Conservation (phyloP, 805 yeast species). For the Lipomyces lipofer region DNA sequence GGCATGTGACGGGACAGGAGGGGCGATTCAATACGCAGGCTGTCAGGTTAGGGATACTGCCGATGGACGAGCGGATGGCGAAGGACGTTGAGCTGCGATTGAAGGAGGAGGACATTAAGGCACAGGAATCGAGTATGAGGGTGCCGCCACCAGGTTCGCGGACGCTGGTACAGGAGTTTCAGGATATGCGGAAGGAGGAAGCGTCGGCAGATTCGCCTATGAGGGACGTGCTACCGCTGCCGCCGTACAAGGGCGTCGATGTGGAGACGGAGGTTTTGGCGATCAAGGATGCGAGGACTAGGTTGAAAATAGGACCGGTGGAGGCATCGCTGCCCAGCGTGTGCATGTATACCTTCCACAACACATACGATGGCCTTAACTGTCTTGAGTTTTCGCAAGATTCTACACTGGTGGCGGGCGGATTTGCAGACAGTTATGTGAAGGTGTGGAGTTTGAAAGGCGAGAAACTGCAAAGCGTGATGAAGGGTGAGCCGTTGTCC, state of each 20-base stretch:
- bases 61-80: constrained; percentile 79
- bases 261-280: constrained; percentile 73
- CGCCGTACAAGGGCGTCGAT: constrained; percentile 77
- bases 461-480: constrained; percentile 52
- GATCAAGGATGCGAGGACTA: constrained; percentile 79
- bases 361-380: constrained; percentile 86
- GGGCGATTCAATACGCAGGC: constrained; percentile 68
- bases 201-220: constrained; percentile 57
- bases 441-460: constrained; percentile 95
- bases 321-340: constrained; percentile 90
- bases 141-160: constrained; percentile 39
- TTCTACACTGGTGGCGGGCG: constrained; percentile 84
- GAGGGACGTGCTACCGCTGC: constrained; percentile 77
- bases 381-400: constrained; percentile 84
- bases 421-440: constrained; percentile 88
- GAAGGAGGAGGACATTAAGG: constrained; percentile 64
- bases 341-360: constrained; percentile 97
- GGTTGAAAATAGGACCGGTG: constrained; percentile 63
- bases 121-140: constrained; percentile 37
- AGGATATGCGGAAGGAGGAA: constrained; percentile 53
- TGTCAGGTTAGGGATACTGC: constrained; percentile 79
- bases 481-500: constrained; percentile 36
- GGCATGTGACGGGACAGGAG: constrained; percentile 43
- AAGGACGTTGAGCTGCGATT: constrained; percentile 77
- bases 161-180: constrained; percentile 65